phyloP scores from a whole-genome alignment of 106 monocot species.

The Agapanthus africanus region DNA sequence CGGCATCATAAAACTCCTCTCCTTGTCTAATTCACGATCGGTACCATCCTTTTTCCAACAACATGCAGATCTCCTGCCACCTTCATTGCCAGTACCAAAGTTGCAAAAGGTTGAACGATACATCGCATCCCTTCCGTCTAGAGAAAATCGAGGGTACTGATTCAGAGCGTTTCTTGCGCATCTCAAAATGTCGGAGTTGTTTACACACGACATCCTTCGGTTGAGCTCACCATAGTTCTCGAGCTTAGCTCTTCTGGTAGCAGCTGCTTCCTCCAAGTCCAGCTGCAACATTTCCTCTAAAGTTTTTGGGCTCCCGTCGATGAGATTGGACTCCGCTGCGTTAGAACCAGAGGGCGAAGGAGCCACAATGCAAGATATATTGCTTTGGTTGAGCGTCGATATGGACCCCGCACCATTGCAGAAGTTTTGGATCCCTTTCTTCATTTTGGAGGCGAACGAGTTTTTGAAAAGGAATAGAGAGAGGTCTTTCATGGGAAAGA shows the following conservation, averaged over 20 bases:
- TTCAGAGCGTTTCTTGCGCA: conserved; percentile 64
- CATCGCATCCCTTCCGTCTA: conserved; percentile 82
- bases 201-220: conserved; percentile 59
- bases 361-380: conserved; percentile 19
- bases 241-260: conserved; percentile 24
- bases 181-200: conserved; percentile 62
- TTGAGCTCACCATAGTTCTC: conserved; percentile 21
- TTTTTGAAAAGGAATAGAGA: conserved; percentile 68
- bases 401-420: conserved; percentile 57
- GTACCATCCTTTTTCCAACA: conserved; percentile 1
- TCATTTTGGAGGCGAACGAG: conserved; percentile 62
- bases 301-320: conserved; percentile 29
- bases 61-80: conserved; percentile 23
- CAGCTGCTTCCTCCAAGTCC: conserved; percentile 72
- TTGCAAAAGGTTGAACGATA: conserved; percentile 54
- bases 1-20: conserved; percentile 25
- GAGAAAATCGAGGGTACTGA: conserved; percentile 83
- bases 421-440: conserved; percentile 65
- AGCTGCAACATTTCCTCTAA: conserved; percentile 91
- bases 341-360: background rate
- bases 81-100: conserved; percentile 14
- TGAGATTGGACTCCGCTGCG: conserved; percentile 6
- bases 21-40: conserved; percentile 18
- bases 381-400: conserved; percentile 42
- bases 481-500: conserved; percentile 49